phyloP scores from a whole-genome alignment of 768 basidiomycete species.

The Leccinellum albellum region DNA sequence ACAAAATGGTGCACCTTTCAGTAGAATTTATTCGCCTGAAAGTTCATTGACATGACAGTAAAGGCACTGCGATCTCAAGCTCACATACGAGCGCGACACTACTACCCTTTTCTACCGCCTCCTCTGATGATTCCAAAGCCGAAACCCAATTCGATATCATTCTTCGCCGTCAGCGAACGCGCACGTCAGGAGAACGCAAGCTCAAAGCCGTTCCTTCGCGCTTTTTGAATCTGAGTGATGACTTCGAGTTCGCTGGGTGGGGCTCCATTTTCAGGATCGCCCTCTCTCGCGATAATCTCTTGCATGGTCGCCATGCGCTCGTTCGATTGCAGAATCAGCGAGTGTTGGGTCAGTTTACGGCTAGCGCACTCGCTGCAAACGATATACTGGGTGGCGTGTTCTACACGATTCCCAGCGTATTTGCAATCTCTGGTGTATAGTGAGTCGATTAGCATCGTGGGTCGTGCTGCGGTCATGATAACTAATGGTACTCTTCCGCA shows the following conservation, averaged over 20 bases:
- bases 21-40: not conserved
- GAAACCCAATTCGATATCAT: conserved; percentile 53
- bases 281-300: conserved; percentile 42
- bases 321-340: conserved; percentile 30
- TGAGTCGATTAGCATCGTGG: conserved; percentile 30
- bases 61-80: not conserved
- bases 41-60: not conserved
- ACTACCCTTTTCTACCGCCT: conserved; percentile 41
- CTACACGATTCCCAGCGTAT: conserved; percentile 65
- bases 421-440: conserved; percentile 61
- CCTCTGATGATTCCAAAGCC: conserved; percentile 22
- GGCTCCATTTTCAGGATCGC: conserved; percentile 48
- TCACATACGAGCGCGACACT: not conserved
- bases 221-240: conserved; percentile 56
- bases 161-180: conserved; percentile 54
- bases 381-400: conserved; percentile 66
- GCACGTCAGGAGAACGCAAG: conserved; percentile 42
- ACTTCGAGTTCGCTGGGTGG: conserved; percentile 75
- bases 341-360: conserved; percentile 59
- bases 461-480: not conserved
- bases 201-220: conserved; percentile 47
- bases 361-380: conserved; percentile 64
- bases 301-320: conserved; percentile 32
- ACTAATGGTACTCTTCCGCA: not conserved
- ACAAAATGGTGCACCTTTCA: conserved; percentile 5